Evolutionary conservation across 306 rosid genomes (phyloP), one percentile per base, ranked within the genome.

Genomic region (Castanea sativa): DNA sequence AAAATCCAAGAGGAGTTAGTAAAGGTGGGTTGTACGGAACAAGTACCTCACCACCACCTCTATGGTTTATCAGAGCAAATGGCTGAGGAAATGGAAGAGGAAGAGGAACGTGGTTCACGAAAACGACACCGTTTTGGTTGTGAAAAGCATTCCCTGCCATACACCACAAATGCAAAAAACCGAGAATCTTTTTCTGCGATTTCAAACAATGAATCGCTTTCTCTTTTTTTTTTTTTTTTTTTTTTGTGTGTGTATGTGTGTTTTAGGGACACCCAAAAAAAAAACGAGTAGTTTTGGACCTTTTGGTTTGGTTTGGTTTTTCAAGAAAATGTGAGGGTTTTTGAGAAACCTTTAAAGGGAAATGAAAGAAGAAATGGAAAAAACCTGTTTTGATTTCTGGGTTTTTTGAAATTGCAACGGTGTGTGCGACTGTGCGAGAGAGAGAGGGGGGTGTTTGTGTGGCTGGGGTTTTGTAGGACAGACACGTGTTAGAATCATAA

Each of bases 111-210:
- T 8, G 73, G 23, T 79, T 51, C 77, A 43, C 55, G 55, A 61
- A 77, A 77, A 86, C 58, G 77, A 77, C 65, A 78, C 78, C 83
- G 33, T 60, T 80, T 71, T 12, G 78, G 23, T 53, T 43, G 6
- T 78, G 77, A 41, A 21, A 20, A 63, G 60, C 71, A 21, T 61
- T 49, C 61, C 79, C 61, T 80, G 81, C 83, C 85, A 86, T 77
- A 70, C 83, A 83, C 74, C 21, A 49, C 43, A 23, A 30, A 60
- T 27, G 57, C 43, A 23, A 30, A 60, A 30, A 20, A 53, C 78
- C 15, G 6, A 41, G 53, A 38, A 18, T 38, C 55, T n/a, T 3
- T 3, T 29, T 65, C 30, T 65, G 35, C 38, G 18, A 32, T 65
- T 30, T 65, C 38, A 59, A 11, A 13, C 38, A 59, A 23, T 5